Base-by-base conservation (phyloP, 345 rosid genomes). In the Litchi chinensis region DNA sequence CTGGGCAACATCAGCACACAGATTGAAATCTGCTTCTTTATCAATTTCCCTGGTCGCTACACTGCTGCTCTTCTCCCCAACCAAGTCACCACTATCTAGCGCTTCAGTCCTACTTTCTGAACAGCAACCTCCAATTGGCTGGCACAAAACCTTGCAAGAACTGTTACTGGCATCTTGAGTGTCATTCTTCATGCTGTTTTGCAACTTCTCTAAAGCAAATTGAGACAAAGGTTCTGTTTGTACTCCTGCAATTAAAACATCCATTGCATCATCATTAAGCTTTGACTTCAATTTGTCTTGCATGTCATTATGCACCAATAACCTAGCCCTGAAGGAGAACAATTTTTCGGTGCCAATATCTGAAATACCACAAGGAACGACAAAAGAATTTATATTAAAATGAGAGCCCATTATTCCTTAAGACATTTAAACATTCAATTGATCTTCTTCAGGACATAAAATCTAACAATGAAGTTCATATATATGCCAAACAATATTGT, bases 21-120 rank as follows among this genome's bases (percentile, higher is more conserved):
- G 76, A 63, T 72, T 81, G 77, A 71, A 59, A 54, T 41, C 43
- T 11, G 71, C 62, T 48, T 67, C 82, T 71, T 22, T 64, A n/a
- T 37, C 43, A 32, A 46, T 21, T 48, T 46, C 46, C 76, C 13
- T 56, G 19, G 41, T 78, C 10, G 76, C 72, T 41, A 59, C 62
- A 69, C 26, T n/a, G 40, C 64, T 39, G 48, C 68, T 77, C 11
- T 28, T 68, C 54, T 46, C 70, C 64, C 40, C 69, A 77, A 16
- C 77, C 54, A 50, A 57, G 11, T 74, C 74, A 6, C 32, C 74
- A 6, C 32, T 37, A 18, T n/a, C 74, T 43, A 68, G 73, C 70
- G 56, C 57, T 18, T 69, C 63, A 26, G 60, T 44, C 15, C 19
- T 43, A n/a, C 44, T 56, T n/a, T 50, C 68, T 43, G 32, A 57